phyloP scores from a whole-genome alignment of 176 grass and related monocot species.

The Thalia dealbata region DNA sequence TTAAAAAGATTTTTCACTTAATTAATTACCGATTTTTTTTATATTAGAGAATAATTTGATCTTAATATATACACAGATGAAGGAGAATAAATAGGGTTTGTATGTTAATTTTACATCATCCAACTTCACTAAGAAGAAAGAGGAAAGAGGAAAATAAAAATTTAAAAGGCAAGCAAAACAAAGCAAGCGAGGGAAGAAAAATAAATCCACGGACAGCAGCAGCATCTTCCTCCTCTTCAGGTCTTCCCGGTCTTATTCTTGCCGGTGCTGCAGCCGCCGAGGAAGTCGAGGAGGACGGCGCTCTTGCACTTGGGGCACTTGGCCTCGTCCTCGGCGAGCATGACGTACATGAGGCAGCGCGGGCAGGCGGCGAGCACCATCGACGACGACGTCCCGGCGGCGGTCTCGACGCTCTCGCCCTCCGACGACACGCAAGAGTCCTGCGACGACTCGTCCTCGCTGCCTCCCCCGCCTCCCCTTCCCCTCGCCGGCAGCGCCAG shows the following conservation, averaged over 20 bases:
- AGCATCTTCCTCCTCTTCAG: not conserved
- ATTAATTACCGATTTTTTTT: too few species aligned
- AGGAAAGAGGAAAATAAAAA: too few species aligned
- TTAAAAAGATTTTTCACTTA: too few species aligned
- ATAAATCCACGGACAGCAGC: too few species aligned
- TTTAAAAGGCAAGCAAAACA: too few species aligned
- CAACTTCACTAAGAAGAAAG: too few species aligned
- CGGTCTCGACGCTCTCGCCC: not conserved
- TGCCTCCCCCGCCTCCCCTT: not conserved
- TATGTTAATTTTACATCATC: too few species aligned
- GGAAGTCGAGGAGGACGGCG: constrained; percentile 32
- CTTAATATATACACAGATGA: too few species aligned
- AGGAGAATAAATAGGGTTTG: too few species aligned
- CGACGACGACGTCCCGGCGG: constrained; percentile 17
- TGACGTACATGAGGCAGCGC: constrained; percentile 37
- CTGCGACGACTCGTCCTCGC: constrained; percentile 2
- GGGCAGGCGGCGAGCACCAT: constrained; percentile 37
- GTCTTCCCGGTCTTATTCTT: constrained; percentile 30
- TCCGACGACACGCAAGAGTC: constrained; percentile 35
- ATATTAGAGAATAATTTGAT: too few species aligned
- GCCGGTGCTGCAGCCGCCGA: constrained; percentile 1
- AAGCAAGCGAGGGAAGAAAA: too few species aligned
- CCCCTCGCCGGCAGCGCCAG: constrained; percentile 14
- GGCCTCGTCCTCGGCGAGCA: constrained; percentile 28
- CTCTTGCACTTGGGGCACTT: constrained; percentile 39